Base-by-base conservation (phyloP, 1,284 basidiomycete species). In the Tilletia caries region DNA sequence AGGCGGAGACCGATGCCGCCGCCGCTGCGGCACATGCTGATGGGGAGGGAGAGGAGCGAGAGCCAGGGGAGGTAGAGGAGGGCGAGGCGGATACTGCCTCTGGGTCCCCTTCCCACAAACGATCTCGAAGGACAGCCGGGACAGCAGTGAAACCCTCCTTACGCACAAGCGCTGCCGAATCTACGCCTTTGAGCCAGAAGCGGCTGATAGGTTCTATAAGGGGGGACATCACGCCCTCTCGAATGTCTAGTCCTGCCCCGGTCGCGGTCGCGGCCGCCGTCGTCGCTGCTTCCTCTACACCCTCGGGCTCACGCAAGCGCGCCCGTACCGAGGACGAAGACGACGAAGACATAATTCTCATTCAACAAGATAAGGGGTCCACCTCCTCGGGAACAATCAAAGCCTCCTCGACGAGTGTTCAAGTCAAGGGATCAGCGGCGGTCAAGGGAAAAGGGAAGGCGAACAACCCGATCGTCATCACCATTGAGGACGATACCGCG, bases 31-130 rank as follows among this genome's bases (percentile, higher is more conserved):
- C 6, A 32, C 8, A 12, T 6, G 33, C 29, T 13, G 32, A 34
- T 12, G 58, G 27, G 18, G 29, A 20, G 58, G 29, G 20, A 33
- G 58, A 33, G 23, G 23, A 58, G 18, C 58, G 29, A 33, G 58
- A 62, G 20, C 58, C 58, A 13, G 58, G 58, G 12, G 58, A 62
- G 58, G 58, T 62, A 4, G 58, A 62, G n/a, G 58, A 62, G 23
- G 58, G 58, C 29, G 58, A 34, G 33, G 58, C 58, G 13, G 58
- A 20, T 37, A 13, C 58, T 15, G 32, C 58, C 34, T 1, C 58
- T 62, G 52, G n/a, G 4, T 25, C 52, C 37, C 15, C 37, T 15
- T 41, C 37, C 37, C 8, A 41, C 10, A 6, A 41, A 41, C 37
- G 15, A 41, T 41, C 37, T 41, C 37, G 37, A 41, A 41, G 37